These are phyloP conservation scores for Didymella glomerata DNA, from an alignment of 2,329 filamentous ascomycete species.

Conservation along the genomic window DNA sequence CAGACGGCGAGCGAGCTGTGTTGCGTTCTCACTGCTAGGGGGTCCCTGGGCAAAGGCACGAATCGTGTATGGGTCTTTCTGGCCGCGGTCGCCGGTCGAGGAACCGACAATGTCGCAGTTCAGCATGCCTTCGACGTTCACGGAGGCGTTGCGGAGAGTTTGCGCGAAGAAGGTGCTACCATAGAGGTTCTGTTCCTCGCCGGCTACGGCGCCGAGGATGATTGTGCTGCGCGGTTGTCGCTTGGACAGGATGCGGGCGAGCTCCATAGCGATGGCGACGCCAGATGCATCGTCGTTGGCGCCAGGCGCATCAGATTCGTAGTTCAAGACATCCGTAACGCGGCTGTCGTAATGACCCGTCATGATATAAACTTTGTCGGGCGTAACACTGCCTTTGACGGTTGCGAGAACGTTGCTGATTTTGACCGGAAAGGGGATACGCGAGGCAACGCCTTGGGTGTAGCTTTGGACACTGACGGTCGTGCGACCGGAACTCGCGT, in stretches of 20 bases:
- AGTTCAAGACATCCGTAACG: slow-evolving; percentile 61
- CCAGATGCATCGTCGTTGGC: slow-evolving; percentile 67
- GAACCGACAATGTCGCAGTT: slow-evolving; percentile 67
- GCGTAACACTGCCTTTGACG: slow-evolving; percentile 59
- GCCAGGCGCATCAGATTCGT: slow-evolving; percentile 62
- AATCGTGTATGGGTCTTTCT: slow-evolving; percentile 60
- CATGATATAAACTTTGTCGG: slow-evolving; percentile 61
- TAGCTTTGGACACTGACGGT: slow-evolving; percentile 62
- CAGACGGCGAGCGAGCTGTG: slow-evolving; percentile 52
- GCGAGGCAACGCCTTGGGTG: slow-evolving; percentile 57
- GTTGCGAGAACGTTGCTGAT: slow-evolving; percentile 62
- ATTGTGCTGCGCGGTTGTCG: slow-evolving; percentile 61
- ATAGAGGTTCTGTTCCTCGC: slow-evolving; percentile 66
- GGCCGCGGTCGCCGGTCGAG: slow-evolving; percentile 56
- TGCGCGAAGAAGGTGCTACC: slow-evolving; percentile 63
- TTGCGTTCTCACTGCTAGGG: slow-evolving; percentile 55
- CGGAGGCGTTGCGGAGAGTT: slow-evolving; percentile 60
- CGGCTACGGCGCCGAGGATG: slow-evolving; percentile 65
- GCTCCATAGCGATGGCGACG: slow-evolving; percentile 64
- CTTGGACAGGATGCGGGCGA: slow-evolving; percentile 62
- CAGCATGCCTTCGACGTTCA: slow-evolving; percentile 66
- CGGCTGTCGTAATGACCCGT: slow-evolving; percentile 57
- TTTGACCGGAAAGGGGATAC: slow-evolving; percentile 61
- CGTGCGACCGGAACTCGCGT: slow-evolving; percentile 60
- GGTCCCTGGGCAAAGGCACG: slow-evolving; percentile 64